phyloP scores from a whole-genome alignment of 2,329 filamentous ascomycete species.

The Orbilia blumenaviensis region DNA sequence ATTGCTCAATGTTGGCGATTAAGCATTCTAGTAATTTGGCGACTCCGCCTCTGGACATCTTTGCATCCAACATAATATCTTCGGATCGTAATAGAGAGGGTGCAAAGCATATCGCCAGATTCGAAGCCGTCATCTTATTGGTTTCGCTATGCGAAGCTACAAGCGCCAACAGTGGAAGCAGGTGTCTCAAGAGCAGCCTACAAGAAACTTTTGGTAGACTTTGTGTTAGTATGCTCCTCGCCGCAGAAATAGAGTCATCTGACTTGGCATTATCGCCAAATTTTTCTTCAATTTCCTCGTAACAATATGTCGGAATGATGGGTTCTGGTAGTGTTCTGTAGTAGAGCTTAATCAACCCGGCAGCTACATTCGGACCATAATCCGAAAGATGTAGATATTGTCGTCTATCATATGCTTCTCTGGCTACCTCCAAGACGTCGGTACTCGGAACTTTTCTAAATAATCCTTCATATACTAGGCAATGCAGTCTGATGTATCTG shows the following conservation, averaged over 20 bases:
- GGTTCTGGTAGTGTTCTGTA: conserved; percentile 67
- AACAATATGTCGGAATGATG: conserved; percentile 65
- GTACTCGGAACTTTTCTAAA: conserved; percentile 67
- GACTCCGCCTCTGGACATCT: conserved; percentile 65
- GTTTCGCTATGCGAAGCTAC: conserved; percentile 63
- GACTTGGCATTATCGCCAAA: conserved; percentile 50
- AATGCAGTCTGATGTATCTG: conserved; percentile 64
- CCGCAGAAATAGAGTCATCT: conserved; percentile 59
- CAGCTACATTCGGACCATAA: conserved; percentile 67
- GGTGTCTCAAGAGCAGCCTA: conserved; percentile 65
- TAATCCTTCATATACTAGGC: conserved; percentile 65
- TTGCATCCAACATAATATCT: conserved; percentile 67
- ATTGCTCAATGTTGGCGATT: conserved; percentile 62
- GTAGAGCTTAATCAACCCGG: conserved; percentile 68
- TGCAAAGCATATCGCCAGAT: conserved; percentile 67
- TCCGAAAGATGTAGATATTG: conserved; percentile 68
- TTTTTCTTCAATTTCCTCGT: conserved; percentile 63
- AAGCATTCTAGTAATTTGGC: conserved; percentile 65
- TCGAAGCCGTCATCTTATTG: conserved; percentile 68
- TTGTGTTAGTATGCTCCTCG: conserved; percentile 40
- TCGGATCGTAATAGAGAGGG: conserved; percentile 66
- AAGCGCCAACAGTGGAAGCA: conserved; percentile 65
- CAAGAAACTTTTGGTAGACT: conserved; percentile 63
- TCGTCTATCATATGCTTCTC: conserved; percentile 67
- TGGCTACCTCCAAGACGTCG: conserved; percentile 65